Base-by-base conservation (phyloP, 2,329 filamentous ascomycete genomes). In the Fusarium sp. region DNA sequence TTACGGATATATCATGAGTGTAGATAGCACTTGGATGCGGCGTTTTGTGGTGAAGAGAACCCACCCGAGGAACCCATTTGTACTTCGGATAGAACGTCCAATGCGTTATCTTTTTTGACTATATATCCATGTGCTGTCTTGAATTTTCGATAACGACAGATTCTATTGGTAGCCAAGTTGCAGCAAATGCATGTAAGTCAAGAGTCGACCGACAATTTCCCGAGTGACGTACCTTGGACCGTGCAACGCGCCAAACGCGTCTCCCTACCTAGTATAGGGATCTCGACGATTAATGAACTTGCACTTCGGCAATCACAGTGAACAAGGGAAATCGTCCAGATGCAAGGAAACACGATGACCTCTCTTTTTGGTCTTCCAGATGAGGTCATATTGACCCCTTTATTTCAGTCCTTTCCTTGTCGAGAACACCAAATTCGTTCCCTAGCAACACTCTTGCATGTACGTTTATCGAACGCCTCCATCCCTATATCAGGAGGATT, bases 341-440 rank as follows among this genome's bases (percentile, higher is more conserved):
- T 17, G 36, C 38, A 46, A 38, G 32, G 38, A 23, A 14, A 24
- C 8, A 36, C 17, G 23, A 82, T 82, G 78, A 63, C 73, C 4
- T 72, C 78, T 7, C 73, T 84, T 17, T 88, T 88, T 72, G 74
- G 80, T 57, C 79, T 86, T 15, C 86, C 86, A 3, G 83, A 85
- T 49, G 86, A 88, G 70, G 73, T 81, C 34, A 67, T 86, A 9
- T 73, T 85, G 9, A 76, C 81, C 3, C 75, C 82, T 4, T 72
- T 89, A 8, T 72, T 80, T 28, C 75, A 83, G 44, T 77, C 70
- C 19, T 89, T 86, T 62, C 87, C 87, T 9, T 87, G 86, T 62
- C 83, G 88, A 55, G 85, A 87, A 46, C 77, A 80, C 47, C 88
- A 90, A 75, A 88, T 88, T 56, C 82, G 83, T n/a, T 80, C 86